Evolutionary conservation across 2,329 filamentous ascomycete genomes (phyloP).

Genomic region (Penicillium expansum): DNA sequence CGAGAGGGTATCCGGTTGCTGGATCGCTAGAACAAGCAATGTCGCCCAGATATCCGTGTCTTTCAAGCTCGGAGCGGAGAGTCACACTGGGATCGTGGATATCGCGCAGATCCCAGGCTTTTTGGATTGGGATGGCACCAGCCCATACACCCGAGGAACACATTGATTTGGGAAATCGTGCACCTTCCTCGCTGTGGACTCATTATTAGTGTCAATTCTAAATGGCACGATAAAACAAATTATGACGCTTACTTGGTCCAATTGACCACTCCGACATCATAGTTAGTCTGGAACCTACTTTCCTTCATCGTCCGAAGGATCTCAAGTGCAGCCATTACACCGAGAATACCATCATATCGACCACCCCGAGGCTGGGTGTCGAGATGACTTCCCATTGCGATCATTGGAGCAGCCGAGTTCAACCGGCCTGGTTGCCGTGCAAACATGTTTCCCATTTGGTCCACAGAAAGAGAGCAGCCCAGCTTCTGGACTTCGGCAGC

Average conservation of each 20-base stretch:
- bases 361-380: slow-evolving; percentile 34
- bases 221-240: neutral
- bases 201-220: neutral
- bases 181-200: slow-evolving; percentile 65
- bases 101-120: slow-evolving; percentile 58
- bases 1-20: slow-evolving; percentile 55
- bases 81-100: slow-evolving; percentile 56
- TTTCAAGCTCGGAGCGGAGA: slow-evolving; percentile 61
- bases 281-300: slow-evolving; percentile 63
- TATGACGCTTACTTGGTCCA: slow-evolving; percentile 53
- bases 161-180: slow-evolving; percentile 72
- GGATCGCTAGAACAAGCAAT: slow-evolving; percentile 51
- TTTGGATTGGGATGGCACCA: slow-evolving; percentile 57
- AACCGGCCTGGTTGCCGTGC: slow-evolving; percentile 22
- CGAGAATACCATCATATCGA: slow-evolving; percentile 71
- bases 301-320: slow-evolving; percentile 65
- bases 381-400: slow-evolving; percentile 48
- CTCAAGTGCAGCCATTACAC: slow-evolving; percentile 67
- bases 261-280: slow-evolving; percentile 67
- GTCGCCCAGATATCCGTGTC: slow-evolving; percentile 65
- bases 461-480: slow-evolving; percentile 62
- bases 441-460: slow-evolving; percentile 55
- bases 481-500: slow-evolving; percentile 56
- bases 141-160: slow-evolving; percentile 72
- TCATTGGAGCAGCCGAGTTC: slow-evolving; percentile 26